Evolutionary conservation across 2,329 filamentous ascomycete species (phyloP), one percentile per base, ranked within the genome.

Genomic region (Grosmannia serpens): DNA sequence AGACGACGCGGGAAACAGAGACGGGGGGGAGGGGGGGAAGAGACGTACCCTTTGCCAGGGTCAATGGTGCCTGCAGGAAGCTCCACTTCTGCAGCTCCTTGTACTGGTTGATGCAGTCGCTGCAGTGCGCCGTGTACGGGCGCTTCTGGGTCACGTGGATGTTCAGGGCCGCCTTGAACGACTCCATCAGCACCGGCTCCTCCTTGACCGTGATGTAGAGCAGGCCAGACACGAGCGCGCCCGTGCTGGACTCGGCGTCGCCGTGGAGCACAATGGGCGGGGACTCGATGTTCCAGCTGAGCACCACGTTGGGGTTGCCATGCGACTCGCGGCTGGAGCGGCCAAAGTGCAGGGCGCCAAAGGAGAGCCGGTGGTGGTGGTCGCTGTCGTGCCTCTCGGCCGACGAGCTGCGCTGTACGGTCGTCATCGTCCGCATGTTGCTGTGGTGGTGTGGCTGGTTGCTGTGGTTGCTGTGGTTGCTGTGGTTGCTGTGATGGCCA

Each of bases 251-350:
- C 62, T 85, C 80, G 1, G 88, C 78, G 27, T 80, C 77, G 62
- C 91, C 91, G 67, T 94, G 89, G 73, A 96, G 86, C 52, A 96
- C 82, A 22, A 92, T 79, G 3, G 91, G 91, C 1, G 91, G 90
- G 15, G 89, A 95, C 75, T 96, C 91, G 62, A 96, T 87, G 65
- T 74, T 77, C 76, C 78, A 82, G 60, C 76, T 71, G 22, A 84
- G 67, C 1, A 72, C 65, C 11, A 76, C 75, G 59, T 73, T 72
- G 2, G 71, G 67, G 57, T 71, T 72, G 58, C 67, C 63, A n/a
- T 64, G 64, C n/a, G 64, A 63, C 11, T 79, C 75, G 66, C 75
- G 75, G 61, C 67, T 69, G 2, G 70, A 70, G 10, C 72, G 70
- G 56, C 72, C 74, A 62, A 76, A 69, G 63, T 75, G 73, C 62